Evolutionary conservation across 768 basidiomycete species (phyloP).

Genomic region (Boletus tylopilopsis): DNA sequence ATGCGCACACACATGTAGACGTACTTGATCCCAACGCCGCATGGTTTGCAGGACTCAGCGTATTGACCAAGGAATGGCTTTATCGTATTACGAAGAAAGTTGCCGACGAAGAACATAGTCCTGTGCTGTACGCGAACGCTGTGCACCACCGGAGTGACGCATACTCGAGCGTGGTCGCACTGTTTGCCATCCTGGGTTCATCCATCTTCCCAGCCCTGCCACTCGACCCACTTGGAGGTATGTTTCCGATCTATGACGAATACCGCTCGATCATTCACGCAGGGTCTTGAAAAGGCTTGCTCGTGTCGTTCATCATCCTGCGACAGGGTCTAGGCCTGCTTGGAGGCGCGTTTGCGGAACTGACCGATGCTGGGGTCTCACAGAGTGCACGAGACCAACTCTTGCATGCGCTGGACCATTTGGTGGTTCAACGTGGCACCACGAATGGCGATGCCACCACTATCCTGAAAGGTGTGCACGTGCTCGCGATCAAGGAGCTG

Average conservation of each 20-base stretch:
- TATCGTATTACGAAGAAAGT: constrained; percentile 87
- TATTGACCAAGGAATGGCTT: constrained; percentile 88
- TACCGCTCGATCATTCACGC: constrained; percentile 4
- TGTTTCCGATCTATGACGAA: constrained; percentile 15
- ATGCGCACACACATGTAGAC: constrained; percentile 52
- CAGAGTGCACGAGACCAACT: constrained; percentile 49
- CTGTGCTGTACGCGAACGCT: constrained; percentile 93
- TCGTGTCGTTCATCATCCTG: constrained; percentile 89
- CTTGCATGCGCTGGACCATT: constrained; percentile 52
- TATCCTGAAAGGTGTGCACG: constrained; percentile 7
- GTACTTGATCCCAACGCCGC: constrained; percentile 89
- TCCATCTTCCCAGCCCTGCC: constrained; percentile 83
- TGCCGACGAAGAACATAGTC: constrained; percentile 86
- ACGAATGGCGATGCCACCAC: constrained; percentile 16
- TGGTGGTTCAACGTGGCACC: constrained; percentile 40
- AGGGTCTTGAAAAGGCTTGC: constrained; percentile 49
- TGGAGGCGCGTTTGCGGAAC: constrained; percentile 67
- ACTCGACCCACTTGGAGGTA: constrained; percentile 92
- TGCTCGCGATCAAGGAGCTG: constrained; percentile 50
- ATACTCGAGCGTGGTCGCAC: constrained; percentile 86
- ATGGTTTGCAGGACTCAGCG: constrained; percentile 86
- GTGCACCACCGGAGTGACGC: constrained; percentile 98
- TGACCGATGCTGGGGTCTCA: constrained; percentile 82
- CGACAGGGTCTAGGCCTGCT: constrained; percentile 70
- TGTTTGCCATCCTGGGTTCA: constrained; percentile 89